phyloP scores from a whole-genome alignment of 805 yeast species.

The Teunomyces aglyptinius region DNA sequence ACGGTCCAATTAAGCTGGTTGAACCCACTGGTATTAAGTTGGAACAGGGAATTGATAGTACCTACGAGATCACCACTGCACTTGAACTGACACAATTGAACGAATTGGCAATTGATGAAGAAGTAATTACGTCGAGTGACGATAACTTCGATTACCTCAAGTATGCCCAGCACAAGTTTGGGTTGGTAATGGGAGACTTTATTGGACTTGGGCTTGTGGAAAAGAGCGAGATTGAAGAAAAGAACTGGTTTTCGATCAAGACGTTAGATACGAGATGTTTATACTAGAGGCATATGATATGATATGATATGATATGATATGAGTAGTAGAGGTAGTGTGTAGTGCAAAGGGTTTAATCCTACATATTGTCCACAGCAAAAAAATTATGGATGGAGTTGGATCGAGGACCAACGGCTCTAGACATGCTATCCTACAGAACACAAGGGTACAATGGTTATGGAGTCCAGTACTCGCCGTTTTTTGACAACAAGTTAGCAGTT shows the following conservation, averaged over 20 bases:
- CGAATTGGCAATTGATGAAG: conserved; percentile 22
- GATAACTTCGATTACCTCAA: conserved; percentile 77
- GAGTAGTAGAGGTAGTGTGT: too few relatives aligned
- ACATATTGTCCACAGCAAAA: not conserved
- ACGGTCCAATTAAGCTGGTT: conserved; percentile 40
- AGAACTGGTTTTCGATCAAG: conserved; percentile 31
- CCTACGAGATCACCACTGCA: conserved; percentile 46
- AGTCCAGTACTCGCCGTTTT: conserved; percentile 87
- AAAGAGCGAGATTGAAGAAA: conserved; percentile 25
- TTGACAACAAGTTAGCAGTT: conserved; percentile 84
- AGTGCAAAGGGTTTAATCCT: not conserved
- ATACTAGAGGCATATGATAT: too few relatives aligned
- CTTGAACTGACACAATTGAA: conserved; percentile 41
- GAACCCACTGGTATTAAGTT: conserved; percentile 13
- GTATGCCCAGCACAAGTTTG: conserved; percentile 74
- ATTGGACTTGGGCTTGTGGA: conserved; percentile 54
- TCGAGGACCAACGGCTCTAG: not conserved
- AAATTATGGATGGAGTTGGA: not conserved
- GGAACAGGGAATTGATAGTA: conserved; percentile 39
- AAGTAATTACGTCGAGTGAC: conserved; percentile 37
- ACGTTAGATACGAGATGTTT: conserved; percentile 35
- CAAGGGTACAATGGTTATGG: conserved; percentile 84
- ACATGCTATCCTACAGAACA: conserved; percentile 72
- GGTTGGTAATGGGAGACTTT: conserved; percentile 72
- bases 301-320: too few relatives aligned